These are phyloP conservation scores for Bacidia rubella DNA, from an alignment of 495 filamentous ascomycete genomes.

Conservation along the genomic window DNA sequence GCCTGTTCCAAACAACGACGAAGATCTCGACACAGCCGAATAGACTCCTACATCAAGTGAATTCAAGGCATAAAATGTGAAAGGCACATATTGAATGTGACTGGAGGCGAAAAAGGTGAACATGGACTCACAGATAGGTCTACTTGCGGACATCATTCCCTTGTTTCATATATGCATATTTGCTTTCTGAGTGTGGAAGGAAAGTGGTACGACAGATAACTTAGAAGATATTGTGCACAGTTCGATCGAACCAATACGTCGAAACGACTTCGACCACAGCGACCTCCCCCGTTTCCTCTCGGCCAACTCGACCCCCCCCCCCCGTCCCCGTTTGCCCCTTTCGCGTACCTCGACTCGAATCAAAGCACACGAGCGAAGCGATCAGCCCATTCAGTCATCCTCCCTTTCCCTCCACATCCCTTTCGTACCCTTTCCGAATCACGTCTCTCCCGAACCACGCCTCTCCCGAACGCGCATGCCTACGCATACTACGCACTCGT, in stretches of 20 bases:
- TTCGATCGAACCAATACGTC: not conserved
- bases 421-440: too few species aligned
- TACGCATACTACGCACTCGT: too few species aligned
- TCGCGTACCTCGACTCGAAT: not conserved
- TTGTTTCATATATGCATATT: not conserved
- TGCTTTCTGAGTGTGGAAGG: not conserved
- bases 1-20: conserved; percentile 63
- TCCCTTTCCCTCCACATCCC: not conserved
- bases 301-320: too few species aligned
- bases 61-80: not conserved
- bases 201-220: not conserved
- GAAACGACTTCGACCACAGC: not conserved
- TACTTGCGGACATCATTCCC: not conserved
- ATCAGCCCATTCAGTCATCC: not conserved
- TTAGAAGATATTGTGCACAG: not conserved
- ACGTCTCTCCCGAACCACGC: too few species aligned
- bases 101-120: not conserved
- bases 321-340: not conserved
- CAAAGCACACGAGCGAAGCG: too few species aligned
- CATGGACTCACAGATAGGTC: not conserved
- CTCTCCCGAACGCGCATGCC: too few species aligned
- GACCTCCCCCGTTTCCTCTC: not conserved
- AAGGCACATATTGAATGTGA: not conserved
- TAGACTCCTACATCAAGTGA: conserved; percentile 27
- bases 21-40: conserved; percentile 96